A percentile compares a stretch with the other conserved stretches of the same genome.
Evolutionary conservation across 306 rosid species (phyloP).

Genomic region (Inga laurina): DNA sequence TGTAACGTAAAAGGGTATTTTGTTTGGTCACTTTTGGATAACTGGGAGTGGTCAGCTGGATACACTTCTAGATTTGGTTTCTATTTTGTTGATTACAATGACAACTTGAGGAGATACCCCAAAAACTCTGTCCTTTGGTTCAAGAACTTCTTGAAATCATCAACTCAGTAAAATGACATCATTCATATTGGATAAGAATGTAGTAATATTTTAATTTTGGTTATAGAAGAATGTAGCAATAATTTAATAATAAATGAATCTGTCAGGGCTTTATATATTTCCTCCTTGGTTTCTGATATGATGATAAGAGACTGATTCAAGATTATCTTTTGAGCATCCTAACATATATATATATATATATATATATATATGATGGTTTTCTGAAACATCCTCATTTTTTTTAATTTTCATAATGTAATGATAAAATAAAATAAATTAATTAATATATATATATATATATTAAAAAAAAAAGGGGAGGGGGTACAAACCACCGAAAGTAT

Average conservation of each 20-base stretch:
- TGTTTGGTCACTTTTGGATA: constrained; percentile 80
- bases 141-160: constrained; percentile 58
- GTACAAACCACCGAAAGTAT: no score
- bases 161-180: constrained; percentile 12
- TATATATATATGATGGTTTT: neutral
- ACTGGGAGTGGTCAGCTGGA: constrained; percentile 88
- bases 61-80: constrained; percentile 80
- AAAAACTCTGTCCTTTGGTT: constrained; percentile 76
- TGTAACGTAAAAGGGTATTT: constrained; percentile 88
- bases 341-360: no score
- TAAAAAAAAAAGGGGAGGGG: no score
- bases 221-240: no score
- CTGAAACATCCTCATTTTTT: no score
- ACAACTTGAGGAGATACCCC: constrained; percentile 75
- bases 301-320: no score
- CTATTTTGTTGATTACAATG: constrained; percentile 66
- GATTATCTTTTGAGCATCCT: no score
- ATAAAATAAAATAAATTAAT: no score
- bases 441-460: no score
- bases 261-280: neutral
- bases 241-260: neutral
- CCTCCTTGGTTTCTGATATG: neutral
- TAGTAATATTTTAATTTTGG: neutral
- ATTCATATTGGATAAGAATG: neutral
- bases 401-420: no score